Evolutionary conservation across 1,139 yeast species (phyloP), one percentile per base, ranked within the genome.

Genomic region (Kurtzmaniella quercitrusa): DNA sequence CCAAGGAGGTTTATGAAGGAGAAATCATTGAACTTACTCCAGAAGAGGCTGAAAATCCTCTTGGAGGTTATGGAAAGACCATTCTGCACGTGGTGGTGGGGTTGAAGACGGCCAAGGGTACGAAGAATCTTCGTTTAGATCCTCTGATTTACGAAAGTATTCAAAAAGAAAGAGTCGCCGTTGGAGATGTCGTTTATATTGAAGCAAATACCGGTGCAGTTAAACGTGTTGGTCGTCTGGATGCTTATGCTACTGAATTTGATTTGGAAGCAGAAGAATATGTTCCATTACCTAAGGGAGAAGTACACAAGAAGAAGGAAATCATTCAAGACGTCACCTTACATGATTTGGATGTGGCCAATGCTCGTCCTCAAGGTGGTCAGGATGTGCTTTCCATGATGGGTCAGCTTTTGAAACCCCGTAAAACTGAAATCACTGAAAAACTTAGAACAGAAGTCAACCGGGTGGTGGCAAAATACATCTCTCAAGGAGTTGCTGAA

Each of bases 181-280:
- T 91, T 39, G 99, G 99, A 44, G 99, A 93, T 65, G 98, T 94
- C 42, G 89, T 93, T 50, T 94, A 93, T 66, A 88, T 94, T 50
- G 99, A 93, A 67, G 87, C 98, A 47, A 93, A 93, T 62, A 93
- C 98, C 3, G 99, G 99, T 36, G 88, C 97, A 2, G 98, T 93
- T 43, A 94, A 93, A 65, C 75, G 98, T 56, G 98, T 94, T 36
- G 99, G 99, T 44, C 80, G 99, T 63, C 87, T 96, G 4, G 98
- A 94, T 64, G 98, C 98, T 0, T 93, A 89, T 61, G 97, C 98
- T 36, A 93, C 98, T 1, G 99, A 93, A 66, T 93, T 91, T 56
- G 99, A 93, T 65, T 75, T 93, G 54, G 98, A 94, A 69, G 97
- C 98, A 25, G 98, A 93, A 69, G 98, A 93, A 65, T 93, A 93